Percentiles rank a stretch among this genome's conserved stretches.
phyloP scores from a whole-genome alignment of 2,329 filamentous ascomycete genomes.

The Polytolypa hystricis region DNA sequence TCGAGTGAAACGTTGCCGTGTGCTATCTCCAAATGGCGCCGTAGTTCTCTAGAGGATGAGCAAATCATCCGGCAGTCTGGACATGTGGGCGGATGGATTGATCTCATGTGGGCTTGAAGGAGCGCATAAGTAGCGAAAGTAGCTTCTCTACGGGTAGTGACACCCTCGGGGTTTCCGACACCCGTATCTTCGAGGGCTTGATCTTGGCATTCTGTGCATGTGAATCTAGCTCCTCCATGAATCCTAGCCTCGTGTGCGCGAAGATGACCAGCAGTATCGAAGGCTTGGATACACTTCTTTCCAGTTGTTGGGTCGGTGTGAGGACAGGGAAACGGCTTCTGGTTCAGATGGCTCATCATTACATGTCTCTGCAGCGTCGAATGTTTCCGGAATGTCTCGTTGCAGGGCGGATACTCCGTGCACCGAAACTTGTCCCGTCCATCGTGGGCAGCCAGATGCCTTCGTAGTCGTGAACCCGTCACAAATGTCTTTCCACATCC shows the following conservation, averaged over 20 bases:
- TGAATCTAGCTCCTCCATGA: constrained; percentile 61
- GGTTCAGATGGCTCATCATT: constrained; percentile 59
- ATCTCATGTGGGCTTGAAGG: constrained; percentile 61
- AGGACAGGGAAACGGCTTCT: constrained; percentile 61
- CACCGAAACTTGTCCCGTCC: constrained; percentile 67
- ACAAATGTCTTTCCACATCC: constrained; percentile 72
- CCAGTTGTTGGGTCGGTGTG: constrained; percentile 44
- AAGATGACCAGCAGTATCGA: constrained; percentile 61
- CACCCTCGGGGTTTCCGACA: constrained; percentile 5
- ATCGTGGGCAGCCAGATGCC: constrained; percentile 69
- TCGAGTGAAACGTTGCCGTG: constrained; percentile 53
- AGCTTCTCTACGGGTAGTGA: not conserved
- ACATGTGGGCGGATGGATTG: constrained; percentile 62
- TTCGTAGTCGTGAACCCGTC: constrained; percentile 63
- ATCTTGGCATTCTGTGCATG: constrained; percentile 61
- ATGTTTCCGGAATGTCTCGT: constrained; percentile 74
- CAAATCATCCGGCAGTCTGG: constrained; percentile 61
- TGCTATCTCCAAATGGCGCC: constrained; percentile 65
- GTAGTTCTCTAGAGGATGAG: constrained; percentile 54
- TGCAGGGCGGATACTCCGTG: constrained; percentile 57
- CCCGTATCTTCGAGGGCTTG: constrained; percentile 20
- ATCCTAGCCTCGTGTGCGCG: constrained; percentile 58
- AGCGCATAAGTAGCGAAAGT: constrained; percentile 63
- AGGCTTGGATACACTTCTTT: constrained; percentile 53
- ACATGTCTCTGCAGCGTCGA: constrained; percentile 77